phyloP scores from a whole-genome alignment of 2,329 filamentous ascomycete species.

The Cladorrhinum sp. region DNA sequence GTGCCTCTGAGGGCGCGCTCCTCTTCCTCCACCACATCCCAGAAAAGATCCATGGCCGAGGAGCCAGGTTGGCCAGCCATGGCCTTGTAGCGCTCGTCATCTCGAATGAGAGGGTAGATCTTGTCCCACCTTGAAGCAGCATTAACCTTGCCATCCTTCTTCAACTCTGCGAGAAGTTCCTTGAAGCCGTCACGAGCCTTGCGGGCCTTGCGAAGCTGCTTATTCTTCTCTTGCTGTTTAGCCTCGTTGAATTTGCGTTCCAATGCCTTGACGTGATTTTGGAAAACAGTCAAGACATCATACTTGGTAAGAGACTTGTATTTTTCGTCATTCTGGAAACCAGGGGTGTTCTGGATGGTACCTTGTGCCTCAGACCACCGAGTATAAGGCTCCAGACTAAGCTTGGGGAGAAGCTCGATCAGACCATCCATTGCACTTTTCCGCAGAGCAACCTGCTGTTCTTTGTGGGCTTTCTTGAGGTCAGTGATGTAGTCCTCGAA shows the following conservation, averaged over 20 bases:
- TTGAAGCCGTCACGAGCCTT: constrained; percentile 81
- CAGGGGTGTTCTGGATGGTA: constrained; percentile 72
- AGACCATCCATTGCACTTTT: constrained; percentile 84
- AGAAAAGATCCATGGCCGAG: constrained; percentile 86
- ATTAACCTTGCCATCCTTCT: constrained; percentile 75
- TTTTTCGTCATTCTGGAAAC: constrained; percentile 77
- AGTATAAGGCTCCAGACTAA: constrained; percentile 89
- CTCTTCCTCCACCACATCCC: constrained; percentile 92
- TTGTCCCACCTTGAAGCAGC: constrained; percentile 88
- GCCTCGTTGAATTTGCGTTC: constrained; percentile 90
- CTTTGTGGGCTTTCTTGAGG: constrained; percentile 75
- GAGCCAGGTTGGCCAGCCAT: constrained; percentile 85
- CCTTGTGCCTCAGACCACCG: constrained; percentile 89
- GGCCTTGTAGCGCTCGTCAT: constrained; percentile 77
- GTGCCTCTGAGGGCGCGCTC: constrained; percentile 79
- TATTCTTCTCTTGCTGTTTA: constrained; percentile 81
- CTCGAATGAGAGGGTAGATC: constrained; percentile 68
- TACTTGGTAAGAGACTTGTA: constrained; percentile 82
- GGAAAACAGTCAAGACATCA: constrained; percentile 89
- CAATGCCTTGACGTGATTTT: constrained; percentile 89
- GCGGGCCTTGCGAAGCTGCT: constrained; percentile 76
- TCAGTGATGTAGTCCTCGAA: constrained; percentile 91
- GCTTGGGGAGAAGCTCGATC: constrained; percentile 69
- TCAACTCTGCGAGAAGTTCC: constrained; percentile 70
- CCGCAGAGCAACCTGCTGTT: constrained; percentile 68